Evolutionary conservation across 139 green algal genomes (phyloP).

Genomic region (Nannochloris sp.): DNA sequence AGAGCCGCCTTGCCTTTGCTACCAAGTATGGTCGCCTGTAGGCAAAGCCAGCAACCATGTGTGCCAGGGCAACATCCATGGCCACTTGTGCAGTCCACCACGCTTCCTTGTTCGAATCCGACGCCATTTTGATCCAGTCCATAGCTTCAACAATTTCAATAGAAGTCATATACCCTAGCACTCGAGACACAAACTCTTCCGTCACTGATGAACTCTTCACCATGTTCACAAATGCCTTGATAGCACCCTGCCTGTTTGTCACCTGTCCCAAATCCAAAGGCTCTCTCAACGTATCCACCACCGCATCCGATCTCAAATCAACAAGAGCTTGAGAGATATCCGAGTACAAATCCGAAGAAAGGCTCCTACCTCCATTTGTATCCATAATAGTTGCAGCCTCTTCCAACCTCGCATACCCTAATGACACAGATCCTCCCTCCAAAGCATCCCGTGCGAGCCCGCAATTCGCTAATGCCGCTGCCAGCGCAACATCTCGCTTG

Average conservation of each 20-base stretch:
- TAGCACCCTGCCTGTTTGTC: not conserved
- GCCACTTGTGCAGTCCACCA: constrained; percentile 45
- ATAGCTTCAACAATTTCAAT: constrained; percentile 39
- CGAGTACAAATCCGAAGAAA: constrained; percentile 36
- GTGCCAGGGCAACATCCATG: constrained; percentile 33
- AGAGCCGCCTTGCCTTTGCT: constrained; percentile 12
- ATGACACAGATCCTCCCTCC: constrained; percentile 3
- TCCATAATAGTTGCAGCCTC: constrained; percentile 38
- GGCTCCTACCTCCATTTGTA: constrained; percentile 1
- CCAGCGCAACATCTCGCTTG: constrained; percentile 38
- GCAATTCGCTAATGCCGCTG: constrained; percentile 49
- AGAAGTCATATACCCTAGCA: constrained; percentile 24
- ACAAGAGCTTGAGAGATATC: constrained; percentile 40
- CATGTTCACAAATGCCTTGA: constrained; percentile 3
- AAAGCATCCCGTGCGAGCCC: constrained; percentile 34
- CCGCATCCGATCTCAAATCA: constrained; percentile 28
- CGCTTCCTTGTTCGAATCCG: not conserved
- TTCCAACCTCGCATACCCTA: constrained; percentile 37
- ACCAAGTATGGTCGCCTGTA: constrained; percentile 41
- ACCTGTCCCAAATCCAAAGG: constrained; percentile 19
- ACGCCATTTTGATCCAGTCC: constrained; percentile 35
- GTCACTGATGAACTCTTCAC: not conserved
- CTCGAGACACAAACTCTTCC: constrained; percentile 7
- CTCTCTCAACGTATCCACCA: constrained; percentile 33
- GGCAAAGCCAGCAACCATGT: constrained; percentile 51